These are phyloP conservation scores for Emericellopsis atlantica DNA, from an alignment of 2,329 filamentous ascomycete genomes.

Conservation along the genomic window DNA sequence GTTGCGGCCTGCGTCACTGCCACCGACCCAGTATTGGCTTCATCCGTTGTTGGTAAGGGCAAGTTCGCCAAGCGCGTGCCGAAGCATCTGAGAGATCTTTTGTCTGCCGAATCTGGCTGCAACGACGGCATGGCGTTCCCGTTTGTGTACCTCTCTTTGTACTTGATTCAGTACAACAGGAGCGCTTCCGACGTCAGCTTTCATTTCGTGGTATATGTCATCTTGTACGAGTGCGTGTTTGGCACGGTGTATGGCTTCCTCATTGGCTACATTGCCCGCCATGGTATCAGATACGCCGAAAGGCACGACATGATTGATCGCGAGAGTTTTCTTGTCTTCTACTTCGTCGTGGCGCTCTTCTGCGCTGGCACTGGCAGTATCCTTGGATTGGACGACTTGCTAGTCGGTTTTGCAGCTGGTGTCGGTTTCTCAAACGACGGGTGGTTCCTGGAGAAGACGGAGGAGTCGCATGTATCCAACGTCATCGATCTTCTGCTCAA, in stretches of 20 bases:
- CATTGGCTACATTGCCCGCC: slow-evolving; percentile 80
- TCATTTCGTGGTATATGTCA: slow-evolving; percentile 80
- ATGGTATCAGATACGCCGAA: slow-evolving; percentile 82
- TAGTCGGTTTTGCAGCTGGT: slow-evolving; percentile 88
- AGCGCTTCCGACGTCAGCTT: slow-evolving; percentile 57
- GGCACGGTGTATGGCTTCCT: slow-evolving; percentile 79
- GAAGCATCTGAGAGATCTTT: slow-evolving; percentile 88
- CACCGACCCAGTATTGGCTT: slow-evolving; percentile 91
- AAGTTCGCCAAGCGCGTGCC: slow-evolving; percentile 97
- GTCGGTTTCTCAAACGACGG: slow-evolving; percentile 99
- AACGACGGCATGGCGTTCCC: slow-evolving; percentile 99
- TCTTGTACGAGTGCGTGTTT: slow-evolving; percentile 93
- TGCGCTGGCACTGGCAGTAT: slow-evolving; percentile 89
- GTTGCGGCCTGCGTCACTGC: slow-evolving; percentile 91
- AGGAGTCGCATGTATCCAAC: slow-evolving; percentile 97
- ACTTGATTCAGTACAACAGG: slow-evolving; percentile 72
- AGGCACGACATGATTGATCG: slow-evolving; percentile 77
- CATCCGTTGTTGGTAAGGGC: slow-evolving; percentile 95
- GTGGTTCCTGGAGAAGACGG: slow-evolving; percentile 97
- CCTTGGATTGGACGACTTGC: slow-evolving; percentile 81
- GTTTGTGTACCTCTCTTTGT: slow-evolving; percentile 86
- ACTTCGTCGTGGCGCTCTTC: slow-evolving; percentile 92
- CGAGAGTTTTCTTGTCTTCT: slow-evolving; percentile 96
- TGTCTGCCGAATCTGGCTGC: slow-evolving; percentile 94
- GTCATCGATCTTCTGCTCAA: slow-evolving; percentile 97